A percentile compares a stretch with the other conserved stretches of the same genome.
Evolutionary conservation across 2,329 filamentous ascomycete genomes (phyloP).

Genomic region (Diaporthe capsici): DNA sequence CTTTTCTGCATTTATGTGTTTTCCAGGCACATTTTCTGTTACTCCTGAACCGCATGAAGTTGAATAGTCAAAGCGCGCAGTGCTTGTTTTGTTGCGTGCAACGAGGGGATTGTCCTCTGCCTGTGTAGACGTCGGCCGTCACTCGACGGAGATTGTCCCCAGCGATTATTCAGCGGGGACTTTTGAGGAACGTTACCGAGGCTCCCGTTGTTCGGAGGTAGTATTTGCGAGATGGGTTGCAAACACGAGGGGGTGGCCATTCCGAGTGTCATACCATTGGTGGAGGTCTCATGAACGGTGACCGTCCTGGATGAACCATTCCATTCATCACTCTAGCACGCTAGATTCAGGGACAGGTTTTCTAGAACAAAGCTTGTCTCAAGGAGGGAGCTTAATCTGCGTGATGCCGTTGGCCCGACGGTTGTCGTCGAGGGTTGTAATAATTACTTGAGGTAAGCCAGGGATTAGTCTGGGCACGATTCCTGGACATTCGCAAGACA

Average conservation of each 20-base stretch:
- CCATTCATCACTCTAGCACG: not conserved
- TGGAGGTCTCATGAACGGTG: constrained; percentile 16
- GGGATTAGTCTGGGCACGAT: constrained; percentile 19
- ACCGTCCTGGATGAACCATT: constrained; percentile 11
- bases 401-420: constrained; percentile 25
- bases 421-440: constrained; percentile 17
- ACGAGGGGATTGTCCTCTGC: not conserved
- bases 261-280: not conserved
- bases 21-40: not conserved
- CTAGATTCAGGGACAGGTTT: constrained; percentile 16
- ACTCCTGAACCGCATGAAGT: not conserved
- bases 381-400: constrained; percentile 30
- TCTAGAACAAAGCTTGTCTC: constrained; percentile 33
- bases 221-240: not conserved
- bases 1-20: no score
- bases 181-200: not conserved
- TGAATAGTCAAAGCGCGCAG: not conserved
- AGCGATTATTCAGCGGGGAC: not conserved
- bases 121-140: not conserved
- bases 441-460: constrained; percentile 26
- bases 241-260: not conserved
- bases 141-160: not conserved
- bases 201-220: not conserved
- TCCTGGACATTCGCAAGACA: not conserved
- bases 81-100: not conserved